Evolutionary conservation across 495 filamentous ascomycete species (phyloP).

Genomic region (Neurospora hispaniola): DNA sequence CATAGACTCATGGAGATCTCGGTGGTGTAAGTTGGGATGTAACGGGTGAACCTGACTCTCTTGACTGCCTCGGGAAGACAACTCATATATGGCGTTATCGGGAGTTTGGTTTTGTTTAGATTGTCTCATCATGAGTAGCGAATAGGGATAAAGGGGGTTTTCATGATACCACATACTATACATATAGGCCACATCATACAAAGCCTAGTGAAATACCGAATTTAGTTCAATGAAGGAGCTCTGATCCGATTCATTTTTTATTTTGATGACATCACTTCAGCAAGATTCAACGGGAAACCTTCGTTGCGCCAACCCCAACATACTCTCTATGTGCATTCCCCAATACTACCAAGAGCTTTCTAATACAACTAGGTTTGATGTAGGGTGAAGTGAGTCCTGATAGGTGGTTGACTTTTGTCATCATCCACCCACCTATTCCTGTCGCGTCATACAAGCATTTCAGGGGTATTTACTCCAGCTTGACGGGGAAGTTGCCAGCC

Average conservation of each 20-base stretch:
- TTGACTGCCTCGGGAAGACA: background rate
- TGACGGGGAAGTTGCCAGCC: slow-evolving; percentile 80
- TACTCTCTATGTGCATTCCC: slow-evolving; percentile 22
- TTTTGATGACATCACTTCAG: background rate
- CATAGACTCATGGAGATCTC: background rate
- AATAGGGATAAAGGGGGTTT: background rate
- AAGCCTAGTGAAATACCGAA: background rate
- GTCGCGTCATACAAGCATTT: background rate
- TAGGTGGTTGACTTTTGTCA: background rate
- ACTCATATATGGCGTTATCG: background rate
- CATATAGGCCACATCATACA: background rate
- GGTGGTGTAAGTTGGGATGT: background rate
- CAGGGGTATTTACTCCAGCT: slow-evolving; percentile 38
- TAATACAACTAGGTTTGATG: slow-evolving; percentile 14
- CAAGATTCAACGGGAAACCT: background rate
- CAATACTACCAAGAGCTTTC: slow-evolving; percentile 8
- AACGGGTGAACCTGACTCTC: background rate
- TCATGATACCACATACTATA: background rate
- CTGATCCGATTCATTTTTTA: background rate
- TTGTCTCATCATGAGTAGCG: background rate
- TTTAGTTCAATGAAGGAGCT: background rate
- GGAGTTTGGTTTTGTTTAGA: background rate
- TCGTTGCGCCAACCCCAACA: slow-evolving; percentile 2
- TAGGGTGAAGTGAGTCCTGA: background rate
- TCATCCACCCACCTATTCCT: slow-evolving; percentile 2